Percentiles rank a stretch among this genome's conserved stretches.
Evolutionary conservation across 1,139 yeast species (phyloP).

Genomic region (Trichomonascaceae sp.): DNA sequence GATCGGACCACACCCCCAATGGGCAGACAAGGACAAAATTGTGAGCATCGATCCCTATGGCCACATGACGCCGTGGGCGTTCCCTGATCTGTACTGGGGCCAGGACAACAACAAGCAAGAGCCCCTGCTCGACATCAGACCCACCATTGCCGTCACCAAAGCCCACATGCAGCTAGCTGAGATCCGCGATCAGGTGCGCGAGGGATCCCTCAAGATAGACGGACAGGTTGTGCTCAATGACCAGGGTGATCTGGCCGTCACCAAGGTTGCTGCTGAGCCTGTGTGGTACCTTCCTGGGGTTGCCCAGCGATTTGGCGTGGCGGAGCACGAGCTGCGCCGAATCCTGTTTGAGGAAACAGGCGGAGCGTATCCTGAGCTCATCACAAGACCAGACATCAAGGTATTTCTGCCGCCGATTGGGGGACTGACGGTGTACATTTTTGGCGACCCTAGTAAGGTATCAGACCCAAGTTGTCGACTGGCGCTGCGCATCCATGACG

Average conservation of each 20-base stretch:
- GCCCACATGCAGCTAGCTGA: constrained; percentile 48
- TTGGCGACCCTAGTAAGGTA: constrained; percentile 42
- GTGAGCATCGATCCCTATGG: constrained; percentile 53
- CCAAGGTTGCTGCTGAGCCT: constrained; percentile 52
- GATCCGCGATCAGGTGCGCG: constrained; percentile 38
- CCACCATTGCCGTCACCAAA: constrained; percentile 49
- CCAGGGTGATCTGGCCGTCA: constrained; percentile 44
- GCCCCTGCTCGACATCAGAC: constrained; percentile 35
- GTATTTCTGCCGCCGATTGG: constrained; percentile 53
- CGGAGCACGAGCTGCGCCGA: constrained; percentile 41
- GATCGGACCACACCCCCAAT: constrained; percentile 38
- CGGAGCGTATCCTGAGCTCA: constrained; percentile 51
- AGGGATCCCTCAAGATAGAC: constrained; percentile 40
- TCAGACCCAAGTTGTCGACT: constrained; percentile 36
- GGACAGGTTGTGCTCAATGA: constrained; percentile 43
- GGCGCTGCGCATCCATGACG: constrained; percentile 49
- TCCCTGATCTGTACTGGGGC: constrained; percentile 28
- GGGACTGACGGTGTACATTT: constrained; percentile 47
- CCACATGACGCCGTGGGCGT: constrained; percentile 47
- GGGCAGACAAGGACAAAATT: constrained; percentile 41
- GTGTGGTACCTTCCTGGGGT: constrained; percentile 57
- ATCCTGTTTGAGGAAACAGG: constrained; percentile 51
- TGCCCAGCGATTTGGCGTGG: constrained; percentile 43
- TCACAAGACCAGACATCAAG: constrained; percentile 50
- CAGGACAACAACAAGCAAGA: constrained; percentile 20